Conservation (phyloP, 73 alveolate species). For the Paramecium sexaurelia region DNA sequence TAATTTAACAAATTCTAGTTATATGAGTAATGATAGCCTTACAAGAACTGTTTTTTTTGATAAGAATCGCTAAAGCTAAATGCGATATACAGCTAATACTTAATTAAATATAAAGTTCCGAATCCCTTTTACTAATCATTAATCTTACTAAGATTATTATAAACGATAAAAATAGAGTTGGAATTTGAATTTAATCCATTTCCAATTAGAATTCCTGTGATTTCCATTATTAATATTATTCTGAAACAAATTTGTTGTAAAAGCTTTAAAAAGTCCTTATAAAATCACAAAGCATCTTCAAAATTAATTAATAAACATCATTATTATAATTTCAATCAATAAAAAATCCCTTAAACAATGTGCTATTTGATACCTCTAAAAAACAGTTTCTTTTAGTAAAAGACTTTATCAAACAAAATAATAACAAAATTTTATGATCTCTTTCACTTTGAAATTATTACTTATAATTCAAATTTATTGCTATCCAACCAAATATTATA, state of each 20-base stretch:
- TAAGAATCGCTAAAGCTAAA: not conserved
- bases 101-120: not conserved
- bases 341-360: not conserved
- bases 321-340: not conserved
- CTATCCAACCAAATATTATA: no score
- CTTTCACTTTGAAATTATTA: no score
- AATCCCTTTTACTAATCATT: not conserved
- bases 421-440: no score
- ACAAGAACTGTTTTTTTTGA: not conserved
- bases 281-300: slow-evolving; percentile 10
- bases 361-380: not conserved
- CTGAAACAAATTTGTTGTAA: not conserved
- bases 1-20: not conserved
- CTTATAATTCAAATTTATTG: no score
- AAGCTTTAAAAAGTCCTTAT: not conserved
- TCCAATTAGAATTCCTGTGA: not conserved
- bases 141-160: not conserved
- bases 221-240: slow-evolving; percentile 20
- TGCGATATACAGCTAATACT: not conserved
- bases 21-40: not conserved
- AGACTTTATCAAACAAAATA: not conserved
- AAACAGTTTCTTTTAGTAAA: not conserved
- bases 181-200: not conserved
- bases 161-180: not conserved
- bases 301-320: not conserved